Conservation (phyloP, 768 basidiomycete species). For the Rhodosporidiobolus sp. region DNA sequence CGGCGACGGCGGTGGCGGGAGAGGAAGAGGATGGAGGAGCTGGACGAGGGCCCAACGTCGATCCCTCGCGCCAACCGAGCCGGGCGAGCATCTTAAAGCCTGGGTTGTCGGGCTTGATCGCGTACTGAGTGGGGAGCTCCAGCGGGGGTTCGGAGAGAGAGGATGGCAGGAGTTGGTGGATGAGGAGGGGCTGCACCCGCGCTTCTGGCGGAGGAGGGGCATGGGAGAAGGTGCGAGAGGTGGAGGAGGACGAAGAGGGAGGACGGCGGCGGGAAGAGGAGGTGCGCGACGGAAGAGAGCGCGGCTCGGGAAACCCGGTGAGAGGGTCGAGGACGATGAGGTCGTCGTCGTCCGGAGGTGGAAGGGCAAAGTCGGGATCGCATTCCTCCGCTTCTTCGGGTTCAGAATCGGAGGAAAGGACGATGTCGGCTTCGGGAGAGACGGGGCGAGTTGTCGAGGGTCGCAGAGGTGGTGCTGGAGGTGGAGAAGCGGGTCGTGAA, state of each 20-base stretch:
- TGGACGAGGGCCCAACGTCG: neutral
- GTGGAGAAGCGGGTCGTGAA: too few species aligned
- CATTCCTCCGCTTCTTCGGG: neutral
- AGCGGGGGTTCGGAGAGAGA: neutral
- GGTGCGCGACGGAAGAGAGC: neutral
- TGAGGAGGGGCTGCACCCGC: neutral
- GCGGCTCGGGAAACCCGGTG: neutral
- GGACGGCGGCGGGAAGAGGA: too few species aligned
- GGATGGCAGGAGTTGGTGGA: conserved; percentile 23
- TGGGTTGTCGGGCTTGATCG: neutral
- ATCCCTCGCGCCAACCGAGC: conserved; percentile 30
- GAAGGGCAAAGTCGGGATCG: neutral
- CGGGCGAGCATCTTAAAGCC: conserved; percentile 17
- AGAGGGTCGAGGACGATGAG: conserved; percentile 18
- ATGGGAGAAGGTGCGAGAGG: neutral
- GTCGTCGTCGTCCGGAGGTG: neutral
- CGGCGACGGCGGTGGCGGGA: neutral
- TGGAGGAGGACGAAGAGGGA: neutral
- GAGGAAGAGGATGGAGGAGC: neutral
- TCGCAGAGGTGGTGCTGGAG: rapidly evolving
- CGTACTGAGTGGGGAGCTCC: conserved; percentile 13
- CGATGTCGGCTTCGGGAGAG: conserved; percentile 11
- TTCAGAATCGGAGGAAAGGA: conserved; percentile 23
- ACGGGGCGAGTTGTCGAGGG: too few species aligned
- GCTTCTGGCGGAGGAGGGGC: neutral